A percentile compares a stretch with the other conserved stretches of the same genome.
These are phyloP conservation scores for Sordariomycetes sp. DNA, from an alignment of 2,329 filamentous ascomycete species.

Conservation along the genomic window DNA sequence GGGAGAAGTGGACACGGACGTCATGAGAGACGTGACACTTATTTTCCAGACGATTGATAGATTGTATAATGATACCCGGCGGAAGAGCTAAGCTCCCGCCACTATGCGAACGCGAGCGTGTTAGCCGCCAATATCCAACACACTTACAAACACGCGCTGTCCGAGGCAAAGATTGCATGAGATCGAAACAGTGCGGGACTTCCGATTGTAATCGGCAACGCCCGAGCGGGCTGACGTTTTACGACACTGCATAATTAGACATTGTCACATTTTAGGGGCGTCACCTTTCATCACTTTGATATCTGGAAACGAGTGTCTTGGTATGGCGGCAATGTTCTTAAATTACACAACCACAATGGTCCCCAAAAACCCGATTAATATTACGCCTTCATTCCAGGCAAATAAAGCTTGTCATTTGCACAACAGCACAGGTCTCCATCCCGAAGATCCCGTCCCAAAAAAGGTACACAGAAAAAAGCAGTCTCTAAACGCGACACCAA, in stretches of 20 bases:
- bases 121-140: too few species aligned
- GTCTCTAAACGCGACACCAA: not conserved
- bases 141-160: too few species aligned
- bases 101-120: not conserved
- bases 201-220: too few species aligned
- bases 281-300: not conserved
- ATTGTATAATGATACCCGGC: constrained; percentile 2
- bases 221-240: too few species aligned
- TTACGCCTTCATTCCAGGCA: not conserved
- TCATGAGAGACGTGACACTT: constrained; percentile 70
- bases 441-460: not conserved
- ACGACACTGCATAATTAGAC: not conserved
- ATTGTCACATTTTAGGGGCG: not conserved
- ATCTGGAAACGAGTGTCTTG: not conserved
- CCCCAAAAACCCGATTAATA: not conserved
- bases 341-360: not conserved
- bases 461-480: not conserved
- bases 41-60: constrained; percentile 82
- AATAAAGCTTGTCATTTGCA: not conserved
- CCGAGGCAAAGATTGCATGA: too few species aligned
- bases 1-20: constrained; percentile 52
- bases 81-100: not conserved
- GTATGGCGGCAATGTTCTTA: not conserved
- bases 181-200: too few species aligned
- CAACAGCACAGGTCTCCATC: not conserved